phyloP scores from a whole-genome alignment of 441 rosid species.

The Gossypium trilobum region DNA sequence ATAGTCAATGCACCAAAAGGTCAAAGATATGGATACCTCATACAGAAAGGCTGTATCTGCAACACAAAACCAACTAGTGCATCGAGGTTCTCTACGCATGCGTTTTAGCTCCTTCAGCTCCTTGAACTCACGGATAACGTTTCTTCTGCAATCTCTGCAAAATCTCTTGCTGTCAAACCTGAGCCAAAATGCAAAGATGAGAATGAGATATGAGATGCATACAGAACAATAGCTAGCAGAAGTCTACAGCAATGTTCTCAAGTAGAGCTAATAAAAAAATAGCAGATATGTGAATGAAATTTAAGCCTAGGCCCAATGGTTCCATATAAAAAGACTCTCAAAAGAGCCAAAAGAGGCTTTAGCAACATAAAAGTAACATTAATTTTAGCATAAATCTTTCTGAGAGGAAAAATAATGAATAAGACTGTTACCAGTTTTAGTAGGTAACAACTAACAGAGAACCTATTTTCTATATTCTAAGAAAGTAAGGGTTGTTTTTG shows the following conservation, averaged over 20 bases:
- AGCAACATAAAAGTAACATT: not conserved
- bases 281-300: not conserved
- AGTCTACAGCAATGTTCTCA: not conserved
- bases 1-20: not conserved
- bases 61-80: constrained; percentile 82
- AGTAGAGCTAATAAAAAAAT: not conserved
- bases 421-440: not conserved
- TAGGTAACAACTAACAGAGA: not conserved
- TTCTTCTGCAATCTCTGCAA: constrained; percentile 94
- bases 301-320: not conserved
- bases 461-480: not conserved
- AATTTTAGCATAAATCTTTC: constrained; percentile 1
- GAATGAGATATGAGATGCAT: constrained; percentile 1
- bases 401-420: not conserved
- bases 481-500: not conserved
- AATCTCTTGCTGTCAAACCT: constrained; percentile 97
- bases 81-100: constrained; percentile 76
- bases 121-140: constrained; percentile 91
- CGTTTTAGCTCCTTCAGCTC: constrained; percentile 91
- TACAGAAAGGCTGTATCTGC: constrained; percentile 77
- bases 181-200: constrained; percentile 25
- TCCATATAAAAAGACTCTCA: not conserved
- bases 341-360: not conserved
- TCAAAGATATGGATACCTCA: constrained; percentile 44
- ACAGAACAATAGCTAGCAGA: constrained; percentile 8